Evolutionary conservation across 2,329 filamentous ascomycete genomes (phyloP), one percentile per base, ranked within the genome.

Genomic region (Thelonectria blattea): DNA sequence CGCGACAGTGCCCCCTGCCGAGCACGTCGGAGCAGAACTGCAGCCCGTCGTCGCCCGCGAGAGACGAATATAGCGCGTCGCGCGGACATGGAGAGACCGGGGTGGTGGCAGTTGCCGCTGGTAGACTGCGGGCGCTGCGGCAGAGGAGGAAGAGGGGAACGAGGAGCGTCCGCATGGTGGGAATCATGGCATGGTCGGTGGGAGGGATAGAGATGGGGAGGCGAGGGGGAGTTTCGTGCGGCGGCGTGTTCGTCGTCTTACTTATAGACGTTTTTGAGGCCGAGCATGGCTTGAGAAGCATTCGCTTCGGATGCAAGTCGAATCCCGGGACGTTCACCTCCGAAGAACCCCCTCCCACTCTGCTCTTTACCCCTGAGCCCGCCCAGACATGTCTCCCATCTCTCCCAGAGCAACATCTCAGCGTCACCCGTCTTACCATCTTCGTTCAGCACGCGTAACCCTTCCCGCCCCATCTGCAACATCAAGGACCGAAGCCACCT

Each of bases 61-160:
- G 67, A 1, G 74, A 74, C 1, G 69, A 71, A 53, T 73, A 76
- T 10, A 76, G 67, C 3, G 63, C 60, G 50, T 76, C 74, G 3
- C 58, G 66, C 1, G 66, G 64, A 54, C 74, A 76, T 0, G 22
- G 6, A 24, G 67, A 54, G 5, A 48, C 32, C 8, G 65, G 65
- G 2, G 8, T 30, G 5, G 27, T 30, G 4, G 27, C 8, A 24
- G 22, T 24, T 4, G 57, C 53, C 1, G 62, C 56, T 41, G 68
- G 22, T 60, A 68, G n/a, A 24, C 59, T 49, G n/a, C 45, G 3
- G 47, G 50, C 34, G 45, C 30, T 37, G 22, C 47, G 52, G n/a
- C n/a, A n/a, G n/a, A n/a, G n/a, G 48, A 64, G 32, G 15, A 62
- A 6, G 3, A 70, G 42, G 15, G 52, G 32, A 46, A 62, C 10